A percentile compares a stretch with the other conserved stretches of the same genome.
Conservation (phyloP, 495 filamentous ascomycete species). For the Staphylotrichum tortipilum region DNA sequence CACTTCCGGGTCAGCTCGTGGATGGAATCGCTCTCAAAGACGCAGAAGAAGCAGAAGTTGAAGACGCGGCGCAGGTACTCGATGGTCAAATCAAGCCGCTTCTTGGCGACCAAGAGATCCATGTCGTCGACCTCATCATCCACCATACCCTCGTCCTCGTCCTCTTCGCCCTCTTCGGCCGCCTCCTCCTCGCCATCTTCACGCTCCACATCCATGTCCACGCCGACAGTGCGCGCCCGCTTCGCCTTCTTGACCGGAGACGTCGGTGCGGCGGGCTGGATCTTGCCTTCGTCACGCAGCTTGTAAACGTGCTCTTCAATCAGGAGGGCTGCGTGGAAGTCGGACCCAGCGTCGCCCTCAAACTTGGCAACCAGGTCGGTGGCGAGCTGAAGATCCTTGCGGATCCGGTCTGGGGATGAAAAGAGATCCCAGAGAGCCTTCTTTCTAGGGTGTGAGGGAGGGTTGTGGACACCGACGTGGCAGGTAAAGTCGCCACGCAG, state of each 20-base stretch:
- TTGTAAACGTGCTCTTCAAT: constrained; percentile 84
- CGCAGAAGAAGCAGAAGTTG: constrained; percentile 99
- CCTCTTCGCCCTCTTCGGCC: constrained; percentile 56
- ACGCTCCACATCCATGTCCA: constrained; percentile 67
- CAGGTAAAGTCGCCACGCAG: constrained; percentile 90
- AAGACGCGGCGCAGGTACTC: constrained; percentile 94
- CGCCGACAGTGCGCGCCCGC: constrained; percentile 45
- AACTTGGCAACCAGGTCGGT: constrained; percentile 66
- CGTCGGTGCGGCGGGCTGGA: constrained; percentile 56
- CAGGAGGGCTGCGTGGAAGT: constrained; percentile 61
- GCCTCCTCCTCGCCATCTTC: constrained; percentile 64
- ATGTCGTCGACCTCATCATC: constrained; percentile 83
- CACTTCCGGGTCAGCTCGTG: constrained; percentile 94
- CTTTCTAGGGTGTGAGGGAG: constrained; percentile 76
- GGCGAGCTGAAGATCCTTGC: constrained; percentile 74
- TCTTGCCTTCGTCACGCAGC: constrained; percentile 59
- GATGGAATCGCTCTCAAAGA: constrained; percentile 94
- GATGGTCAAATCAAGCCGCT: constrained; percentile 89
- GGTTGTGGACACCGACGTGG: constrained; percentile 92
- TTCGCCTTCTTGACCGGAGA: constrained; percentile 55
- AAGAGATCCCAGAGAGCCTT: constrained; percentile 97
- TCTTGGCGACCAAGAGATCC: constrained; percentile 85
- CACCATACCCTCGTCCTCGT: constrained; percentile 66
- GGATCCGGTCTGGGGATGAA: constrained; percentile 78
- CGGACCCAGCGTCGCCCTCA: constrained; percentile 67